phyloP scores from a whole-genome alignment of 2,329 filamentous ascomycete species.

The Gliomastix tumulicola region DNA sequence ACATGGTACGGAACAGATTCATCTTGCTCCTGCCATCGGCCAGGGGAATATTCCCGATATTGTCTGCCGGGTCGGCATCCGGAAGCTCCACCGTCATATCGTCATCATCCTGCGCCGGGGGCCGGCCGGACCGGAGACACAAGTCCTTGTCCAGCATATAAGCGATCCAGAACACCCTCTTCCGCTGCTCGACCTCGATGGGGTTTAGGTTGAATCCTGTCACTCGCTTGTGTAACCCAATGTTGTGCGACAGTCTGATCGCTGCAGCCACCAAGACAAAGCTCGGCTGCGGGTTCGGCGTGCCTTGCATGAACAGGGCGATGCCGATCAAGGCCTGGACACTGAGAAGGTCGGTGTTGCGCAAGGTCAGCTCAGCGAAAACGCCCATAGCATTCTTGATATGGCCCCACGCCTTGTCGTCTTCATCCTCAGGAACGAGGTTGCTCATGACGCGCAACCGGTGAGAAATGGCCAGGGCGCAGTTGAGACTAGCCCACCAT shows the following conservation, averaged over 20 bases:
- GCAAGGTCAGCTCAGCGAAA: slow-evolving; percentile 87
- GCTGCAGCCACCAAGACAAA: slow-evolving; percentile 89
- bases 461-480: slow-evolving; percentile 88
- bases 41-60: slow-evolving; percentile 89
- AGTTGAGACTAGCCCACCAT: slow-evolving; percentile 97
- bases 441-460: slow-evolving; percentile 93
- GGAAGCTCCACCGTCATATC: slow-evolving; percentile 95
- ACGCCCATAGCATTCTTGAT: slow-evolving; percentile 95
- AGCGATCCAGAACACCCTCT: slow-evolving; percentile 59
- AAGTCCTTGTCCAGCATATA: slow-evolving; percentile 61
- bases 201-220: slow-evolving; percentile 90
- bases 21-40: slow-evolving; percentile 85
- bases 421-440: slow-evolving; percentile 81
- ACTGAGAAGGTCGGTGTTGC: slow-evolving; percentile 89
- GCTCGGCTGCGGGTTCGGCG: slow-evolving; percentile 90
- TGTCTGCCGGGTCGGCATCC: slow-evolving; percentile 82
- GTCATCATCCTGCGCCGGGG: slow-evolving; percentile 56
- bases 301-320: slow-evolving; percentile 91
- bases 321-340: slow-evolving; percentile 92
- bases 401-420: slow-evolving; percentile 91
- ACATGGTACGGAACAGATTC: slow-evolving; percentile 91
- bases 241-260: slow-evolving; percentile 84
- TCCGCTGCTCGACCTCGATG: slow-evolving; percentile 85
- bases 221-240: slow-evolving; percentile 89
- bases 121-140: slow-evolving; percentile 51